Base-by-base conservation (phyloP, 257 asterid genomes). In the Salvia splendens region DNA sequence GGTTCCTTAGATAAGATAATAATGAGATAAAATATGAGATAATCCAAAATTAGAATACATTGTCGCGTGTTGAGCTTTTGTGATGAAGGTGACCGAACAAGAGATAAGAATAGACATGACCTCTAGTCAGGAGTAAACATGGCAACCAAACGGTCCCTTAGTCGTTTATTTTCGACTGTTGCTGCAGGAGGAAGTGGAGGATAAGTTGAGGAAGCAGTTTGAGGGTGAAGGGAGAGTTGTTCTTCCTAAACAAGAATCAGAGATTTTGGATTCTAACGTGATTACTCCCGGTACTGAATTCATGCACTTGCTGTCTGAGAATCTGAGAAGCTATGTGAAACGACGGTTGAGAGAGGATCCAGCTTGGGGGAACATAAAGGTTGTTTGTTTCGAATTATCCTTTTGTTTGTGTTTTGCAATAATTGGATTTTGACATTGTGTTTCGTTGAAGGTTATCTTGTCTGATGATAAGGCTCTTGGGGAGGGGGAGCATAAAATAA, bases 381-480 rank as follows among this genome's bases (percentile, higher is more conserved):
- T 86, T 55, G 55, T 53, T 12, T 16, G 30, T 24, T 2, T 24
- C 30, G 0, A 7, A 3, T 41, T 10, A 11, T 12, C 5, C 38
- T 1, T 1, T 4, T 17, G 12, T 16, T 24, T 2, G 2, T 24
- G 30, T 8, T 42, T 12, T 30, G 6, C 5, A 32, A 56, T 9
- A n/a, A 30, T 32, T 43, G 8, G 15, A 46, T 8, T 2, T 24
- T 12, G 5, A 28, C 33, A 2, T 4, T 66, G 33, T 75, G 40
- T 43, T 30, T 70, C 0, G 46, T 12, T 63, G 79, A 55, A 86
- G 96, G 93, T 88, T 12, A 84, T 88, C 53, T 80, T 88, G 1
- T 88, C 96, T 0, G 91, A 86, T 64, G 80, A 82, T 56, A 84
- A 79, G 78, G 94, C 80, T 47, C 96, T 94, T 0, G 96, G 96